Percentiles rank a stretch among this genome's conserved stretches.
Conservation (phyloP, 495 filamentous ascomycete species). For the Terfezia claveryi region DNA sequence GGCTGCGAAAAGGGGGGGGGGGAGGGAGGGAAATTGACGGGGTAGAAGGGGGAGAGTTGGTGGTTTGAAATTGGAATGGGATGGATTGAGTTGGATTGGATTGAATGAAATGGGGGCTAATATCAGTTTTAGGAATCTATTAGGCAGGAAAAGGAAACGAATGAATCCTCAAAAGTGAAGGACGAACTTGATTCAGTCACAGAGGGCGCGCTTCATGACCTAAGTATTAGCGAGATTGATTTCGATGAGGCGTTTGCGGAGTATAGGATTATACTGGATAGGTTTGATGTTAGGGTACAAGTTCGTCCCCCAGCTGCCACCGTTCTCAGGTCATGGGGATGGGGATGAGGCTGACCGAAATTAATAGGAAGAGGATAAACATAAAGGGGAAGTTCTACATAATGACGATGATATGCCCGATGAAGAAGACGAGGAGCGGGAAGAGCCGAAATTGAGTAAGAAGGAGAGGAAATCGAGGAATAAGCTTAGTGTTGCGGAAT, state of each 20-base stretch:
- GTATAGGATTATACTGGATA: conserved; percentile 59
- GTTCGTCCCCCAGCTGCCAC: not conserved
- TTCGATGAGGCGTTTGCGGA: conserved; percentile 46
- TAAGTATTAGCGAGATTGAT: conserved; percentile 21
- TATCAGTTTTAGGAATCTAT: not conserved
- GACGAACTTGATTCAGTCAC: conserved; percentile 21
- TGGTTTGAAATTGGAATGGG: not conserved
- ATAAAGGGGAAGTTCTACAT: conserved; percentile 74
- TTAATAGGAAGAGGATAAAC: conserved; percentile 34
- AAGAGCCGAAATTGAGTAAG: conserved; percentile 55
- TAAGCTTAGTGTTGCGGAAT: conserved; percentile 81
- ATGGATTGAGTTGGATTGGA: not conserved
- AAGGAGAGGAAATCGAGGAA: conserved; percentile 77
- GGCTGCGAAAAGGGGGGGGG: conserved; percentile 6
- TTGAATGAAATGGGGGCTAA: no score
- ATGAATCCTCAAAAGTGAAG: conserved; percentile 18
- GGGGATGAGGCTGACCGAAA: conserved; percentile 27
- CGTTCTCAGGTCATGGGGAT: conserved; percentile 21
- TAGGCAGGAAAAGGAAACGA: conserved; percentile 14
- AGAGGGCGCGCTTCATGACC: conserved; percentile 24
- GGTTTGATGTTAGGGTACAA: conserved; percentile 31
- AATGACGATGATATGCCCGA: conserved; percentile 79
- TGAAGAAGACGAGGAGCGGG: conserved; percentile 47
- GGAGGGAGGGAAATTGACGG: no score
- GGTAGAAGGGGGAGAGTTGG: no score